These are phyloP conservation scores for Thalassiosira livingstoniorum DNA, from an alignment of 352 stramenopile species.

Conservation along the genomic window DNA sequence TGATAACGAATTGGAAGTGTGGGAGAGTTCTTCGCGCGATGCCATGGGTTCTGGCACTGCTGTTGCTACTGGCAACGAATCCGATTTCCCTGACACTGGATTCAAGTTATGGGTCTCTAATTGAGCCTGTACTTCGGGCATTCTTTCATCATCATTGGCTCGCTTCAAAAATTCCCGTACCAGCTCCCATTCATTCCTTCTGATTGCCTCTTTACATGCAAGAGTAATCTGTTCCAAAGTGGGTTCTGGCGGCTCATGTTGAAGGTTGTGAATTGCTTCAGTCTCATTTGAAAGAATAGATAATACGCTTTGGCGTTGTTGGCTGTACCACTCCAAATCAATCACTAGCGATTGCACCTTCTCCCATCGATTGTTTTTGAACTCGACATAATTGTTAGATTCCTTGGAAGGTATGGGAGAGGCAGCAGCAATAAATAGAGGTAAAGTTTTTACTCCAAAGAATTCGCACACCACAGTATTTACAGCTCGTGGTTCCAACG, in stretches of 20 bases:
- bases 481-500: conserved; percentile 32
- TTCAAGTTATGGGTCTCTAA: not conserved
- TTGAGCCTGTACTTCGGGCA: conserved; percentile 9
- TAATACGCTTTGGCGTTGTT: too few relatives aligned
- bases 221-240: conserved; percentile 27
- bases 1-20: too few relatives aligned
- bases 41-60: not conserved
- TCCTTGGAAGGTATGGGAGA: conserved; percentile 33
- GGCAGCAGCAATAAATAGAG: conserved; percentile 43
- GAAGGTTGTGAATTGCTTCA: too few relatives aligned
- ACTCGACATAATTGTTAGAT: not conserved
- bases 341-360: conserved; percentile 39
- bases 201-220: conserved; percentile 31
- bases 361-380: conserved; percentile 33
- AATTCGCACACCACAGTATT: conserved; percentile 24
- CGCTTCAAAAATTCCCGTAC: conserved; percentile 44
- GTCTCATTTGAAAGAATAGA: too few relatives aligned
- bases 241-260: too few relatives aligned
- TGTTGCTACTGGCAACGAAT: not conserved
- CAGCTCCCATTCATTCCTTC: conserved; percentile 49
- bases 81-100: not conserved
- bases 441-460: conserved; percentile 21
- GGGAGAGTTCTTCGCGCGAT: too few relatives aligned
- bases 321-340: not conserved
- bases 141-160: not conserved